Percentiles rank a stretch among this genome's conserved stretches.
These are phyloP conservation scores for Escovopsis sp. DNA, from an alignment of 2,329 filamentous ascomycete genomes.

Conservation along the genomic window DNA sequence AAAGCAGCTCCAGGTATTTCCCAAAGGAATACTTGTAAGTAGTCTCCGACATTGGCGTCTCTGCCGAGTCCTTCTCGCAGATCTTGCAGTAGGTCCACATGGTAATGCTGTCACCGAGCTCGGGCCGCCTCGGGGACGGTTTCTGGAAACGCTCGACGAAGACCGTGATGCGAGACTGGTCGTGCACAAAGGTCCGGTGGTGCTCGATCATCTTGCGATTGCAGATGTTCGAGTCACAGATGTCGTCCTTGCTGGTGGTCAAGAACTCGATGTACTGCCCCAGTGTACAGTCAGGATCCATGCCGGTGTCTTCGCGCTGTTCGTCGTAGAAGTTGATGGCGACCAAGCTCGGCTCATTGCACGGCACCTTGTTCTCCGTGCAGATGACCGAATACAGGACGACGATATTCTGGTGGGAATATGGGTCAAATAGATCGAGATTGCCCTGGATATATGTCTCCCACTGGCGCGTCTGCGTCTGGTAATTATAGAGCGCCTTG, in stretches of 20 bases:
- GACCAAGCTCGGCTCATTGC: conserved; percentile 78
- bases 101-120: conserved; percentile 51
- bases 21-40: conserved; percentile 98
- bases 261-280: conserved; percentile 93
- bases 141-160: conserved; percentile 55
- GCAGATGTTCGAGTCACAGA: conserved; percentile 73
- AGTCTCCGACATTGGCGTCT: conserved; percentile 80
- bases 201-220: conserved; percentile 83
- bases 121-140: conserved; percentile 23
- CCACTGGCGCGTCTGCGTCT: conserved; percentile 91
- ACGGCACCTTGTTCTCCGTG: conserved; percentile 85
- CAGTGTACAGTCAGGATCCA: conserved; percentile 79
- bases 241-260: conserved; percentile 58
- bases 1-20: conserved; percentile 94
- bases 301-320: conserved; percentile 55
- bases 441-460: conserved; percentile 87
- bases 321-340: conserved; percentile 91
- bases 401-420: conserved; percentile 90
- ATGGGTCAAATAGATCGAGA: conserved; percentile 81
- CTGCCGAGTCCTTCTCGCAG: conserved; percentile 79
- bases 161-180: conserved; percentile 82
- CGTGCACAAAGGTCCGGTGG: conserved; percentile 93
- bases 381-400: conserved; percentile 90
- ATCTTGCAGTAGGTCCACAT: conserved; percentile 98
- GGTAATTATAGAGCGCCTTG: conserved; percentile 83